phyloP scores from a whole-genome alignment of 2,329 filamentous ascomycete genomes.

The Cadophora malorum region DNA sequence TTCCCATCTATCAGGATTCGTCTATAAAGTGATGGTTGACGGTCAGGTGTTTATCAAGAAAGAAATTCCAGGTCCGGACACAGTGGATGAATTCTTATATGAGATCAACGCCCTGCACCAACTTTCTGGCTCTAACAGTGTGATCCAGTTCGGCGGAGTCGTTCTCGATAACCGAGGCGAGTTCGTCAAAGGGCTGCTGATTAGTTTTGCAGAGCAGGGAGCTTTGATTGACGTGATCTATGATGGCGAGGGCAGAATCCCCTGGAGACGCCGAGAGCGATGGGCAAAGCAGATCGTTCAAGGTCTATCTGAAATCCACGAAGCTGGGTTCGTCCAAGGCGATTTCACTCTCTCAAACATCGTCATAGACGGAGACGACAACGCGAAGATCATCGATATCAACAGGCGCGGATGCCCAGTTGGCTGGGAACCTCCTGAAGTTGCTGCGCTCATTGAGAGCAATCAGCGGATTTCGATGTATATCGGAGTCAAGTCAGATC shows the following conservation, averaged over 20 bases:
- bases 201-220: constrained; percentile 85
- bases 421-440: constrained; percentile 96
- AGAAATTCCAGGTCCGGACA: constrained; percentile 95
- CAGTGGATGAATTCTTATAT: constrained; percentile 95
- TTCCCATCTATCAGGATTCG: constrained; percentile 94
- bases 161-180: constrained; percentile 80
- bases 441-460: constrained; percentile 82
- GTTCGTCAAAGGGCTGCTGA: constrained; percentile 84
- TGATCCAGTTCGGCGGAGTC: constrained; percentile 87
- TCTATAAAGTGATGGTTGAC: constrained; percentile 85
- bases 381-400: constrained; percentile 98
- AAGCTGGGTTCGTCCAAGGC: constrained; percentile 94
- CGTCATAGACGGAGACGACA: constrained; percentile 81
- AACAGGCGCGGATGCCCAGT: constrained; percentile 96
- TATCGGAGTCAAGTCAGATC: constrained; percentile 95
- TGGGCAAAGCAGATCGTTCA: constrained; percentile 94
- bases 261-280: constrained; percentile 76
- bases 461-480: constrained; percentile 95
- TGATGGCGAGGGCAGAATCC: constrained; percentile 67
- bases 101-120: constrained; percentile 94
- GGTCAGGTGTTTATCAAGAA: constrained; percentile 86
- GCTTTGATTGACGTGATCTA: constrained; percentile 91
- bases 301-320: constrained; percentile 90
- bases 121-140: constrained; percentile 73
- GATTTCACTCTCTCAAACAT: constrained; percentile 98